Evolutionary conservation across 2,329 filamentous ascomycete species (phyloP).

Genomic region (Cryphonectria parasitica): DNA sequence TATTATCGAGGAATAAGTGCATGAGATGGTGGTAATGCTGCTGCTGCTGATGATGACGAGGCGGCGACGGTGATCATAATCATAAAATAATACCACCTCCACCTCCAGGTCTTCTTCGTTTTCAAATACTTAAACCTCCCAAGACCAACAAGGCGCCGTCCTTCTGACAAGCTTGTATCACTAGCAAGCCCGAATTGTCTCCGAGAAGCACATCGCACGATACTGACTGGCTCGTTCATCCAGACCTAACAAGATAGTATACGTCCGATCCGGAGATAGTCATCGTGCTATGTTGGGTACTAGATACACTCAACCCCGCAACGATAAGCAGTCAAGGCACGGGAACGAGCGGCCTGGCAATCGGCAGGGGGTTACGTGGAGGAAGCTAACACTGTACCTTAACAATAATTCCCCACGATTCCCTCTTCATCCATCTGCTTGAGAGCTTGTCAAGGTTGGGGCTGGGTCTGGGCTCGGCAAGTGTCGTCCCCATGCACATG

Average conservation of each 20-base stretch:
- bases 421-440: not conserved
- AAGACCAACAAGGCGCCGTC: not conserved
- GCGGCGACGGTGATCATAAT: not conserved
- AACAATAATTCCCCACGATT: not conserved
- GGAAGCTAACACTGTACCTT: not conserved
- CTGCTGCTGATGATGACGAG: not conserved
- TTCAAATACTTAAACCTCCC: not conserved
- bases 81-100: not conserved
- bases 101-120: not conserved
- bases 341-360: not conserved
- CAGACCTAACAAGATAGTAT: slow-evolving; percentile 10
- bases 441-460: not conserved
- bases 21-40: too few species aligned
- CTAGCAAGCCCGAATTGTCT: slow-evolving; percentile 17
- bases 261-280: slow-evolving; percentile 27
- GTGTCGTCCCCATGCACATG: not conserved
- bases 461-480: not conserved
- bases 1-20: not conserved
- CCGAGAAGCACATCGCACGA: slow-evolving; percentile 17
- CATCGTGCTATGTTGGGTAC: not conserved
- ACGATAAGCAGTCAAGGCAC: slow-evolving; percentile 24
- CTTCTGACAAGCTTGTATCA: slow-evolving; percentile 1
- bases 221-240: slow-evolving; percentile 14
- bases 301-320: slow-evolving; percentile 23
- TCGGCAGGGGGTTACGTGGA: not conserved